These are phyloP conservation scores for Lentinus tigrinus DNA, from an alignment of 768 basidiomycete species.

Conservation along the genomic window DNA sequence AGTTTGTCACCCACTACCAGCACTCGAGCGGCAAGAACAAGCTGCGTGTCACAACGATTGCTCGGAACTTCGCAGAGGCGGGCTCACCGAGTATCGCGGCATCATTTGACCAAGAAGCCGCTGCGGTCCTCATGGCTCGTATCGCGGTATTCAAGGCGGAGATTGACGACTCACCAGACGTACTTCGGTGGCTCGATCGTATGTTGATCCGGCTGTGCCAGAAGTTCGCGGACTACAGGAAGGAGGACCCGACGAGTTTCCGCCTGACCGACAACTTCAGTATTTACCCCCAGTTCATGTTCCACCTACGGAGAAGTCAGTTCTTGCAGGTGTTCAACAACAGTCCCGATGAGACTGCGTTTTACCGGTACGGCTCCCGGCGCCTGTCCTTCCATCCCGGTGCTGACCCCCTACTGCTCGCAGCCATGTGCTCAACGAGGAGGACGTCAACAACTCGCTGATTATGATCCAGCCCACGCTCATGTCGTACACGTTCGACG, in stretches of 20 bases:
- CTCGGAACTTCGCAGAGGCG: conserved; percentile 95
- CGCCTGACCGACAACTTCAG: conserved; percentile 92
- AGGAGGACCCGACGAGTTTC: conserved; percentile 96
- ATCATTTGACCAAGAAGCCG: conserved; percentile 97
- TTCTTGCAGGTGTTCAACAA: conserved; percentile 99
- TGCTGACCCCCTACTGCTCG: not conserved
- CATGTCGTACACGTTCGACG: conserved; percentile 97
- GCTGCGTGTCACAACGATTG: conserved; percentile 95
- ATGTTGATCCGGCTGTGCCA: conserved; percentile 99
- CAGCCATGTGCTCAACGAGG: conserved; percentile 93
- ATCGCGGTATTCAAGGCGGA: conserved; percentile 99
- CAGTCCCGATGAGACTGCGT: conserved; percentile 98
- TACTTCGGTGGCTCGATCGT: conserved; percentile 93
- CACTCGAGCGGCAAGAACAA: conserved; percentile 95
- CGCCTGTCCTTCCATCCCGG: not conserved
- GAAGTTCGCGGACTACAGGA: conserved; percentile 98
- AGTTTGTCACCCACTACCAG: conserved; percentile 98
- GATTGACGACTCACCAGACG: conserved; percentile 96
- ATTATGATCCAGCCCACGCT: conserved; percentile 99
- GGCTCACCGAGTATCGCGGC: conserved; percentile 92
- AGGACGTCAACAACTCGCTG: conserved; percentile 98
- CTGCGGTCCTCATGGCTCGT: conserved; percentile 96
- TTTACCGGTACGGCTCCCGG: conserved; percentile 70
- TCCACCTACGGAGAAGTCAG: conserved; percentile 95
- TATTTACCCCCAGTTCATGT: conserved; percentile 99